phyloP scores from a whole-genome alignment of 2,329 filamentous ascomycete genomes.

The Macrophomina phaseolina region DNA sequence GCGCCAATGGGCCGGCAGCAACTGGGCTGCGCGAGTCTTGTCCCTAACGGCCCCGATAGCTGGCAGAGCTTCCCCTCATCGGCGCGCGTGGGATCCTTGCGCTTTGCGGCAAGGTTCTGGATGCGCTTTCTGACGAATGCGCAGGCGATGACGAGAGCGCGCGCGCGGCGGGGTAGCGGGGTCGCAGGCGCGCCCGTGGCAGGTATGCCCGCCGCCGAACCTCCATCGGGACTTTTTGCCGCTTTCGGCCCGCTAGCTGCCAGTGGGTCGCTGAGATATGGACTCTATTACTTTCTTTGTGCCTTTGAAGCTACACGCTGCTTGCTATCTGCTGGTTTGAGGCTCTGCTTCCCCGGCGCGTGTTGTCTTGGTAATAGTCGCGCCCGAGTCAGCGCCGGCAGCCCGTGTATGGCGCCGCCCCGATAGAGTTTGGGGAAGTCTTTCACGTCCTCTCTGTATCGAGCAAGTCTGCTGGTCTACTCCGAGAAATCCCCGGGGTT shows the following conservation, averaged over 20 bases:
- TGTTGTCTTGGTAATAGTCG: background rate
- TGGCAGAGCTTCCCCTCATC: conserved; percentile 20
- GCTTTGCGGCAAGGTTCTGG: conserved; percentile 4
- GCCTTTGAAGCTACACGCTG: conserved; percentile 2
- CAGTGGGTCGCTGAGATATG: background rate
- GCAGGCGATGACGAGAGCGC: conserved; percentile 12
- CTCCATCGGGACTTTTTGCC: conserved; percentile 23
- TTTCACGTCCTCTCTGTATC: conserved; percentile 9
- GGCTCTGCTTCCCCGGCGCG: background rate
- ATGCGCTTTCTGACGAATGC: conserved; percentile 16
- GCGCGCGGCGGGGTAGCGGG: conserved; percentile 25
- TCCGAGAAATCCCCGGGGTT: conserved; percentile 15
- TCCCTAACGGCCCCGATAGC: conserved; percentile 7
- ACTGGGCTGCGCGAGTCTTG: background rate
- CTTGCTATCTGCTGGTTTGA: background rate
- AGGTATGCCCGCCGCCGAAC: conserved; percentile 1
- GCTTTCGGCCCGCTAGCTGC: background rate
- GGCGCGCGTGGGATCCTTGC: conserved; percentile 10
- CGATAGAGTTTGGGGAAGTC: conserved; percentile 6
- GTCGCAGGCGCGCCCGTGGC: background rate
- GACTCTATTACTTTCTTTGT: conserved; percentile 19
- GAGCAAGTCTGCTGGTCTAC: background rate
- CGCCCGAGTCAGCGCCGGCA: background rate
- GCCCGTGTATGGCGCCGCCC: background rate
- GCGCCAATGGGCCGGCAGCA: background rate